A percentile compares a stretch with the other conserved stretches of the same genome.
Conservation (phyloP, 2,329 filamentous ascomycete species). For the Scedosporium dehoogii region DNA sequence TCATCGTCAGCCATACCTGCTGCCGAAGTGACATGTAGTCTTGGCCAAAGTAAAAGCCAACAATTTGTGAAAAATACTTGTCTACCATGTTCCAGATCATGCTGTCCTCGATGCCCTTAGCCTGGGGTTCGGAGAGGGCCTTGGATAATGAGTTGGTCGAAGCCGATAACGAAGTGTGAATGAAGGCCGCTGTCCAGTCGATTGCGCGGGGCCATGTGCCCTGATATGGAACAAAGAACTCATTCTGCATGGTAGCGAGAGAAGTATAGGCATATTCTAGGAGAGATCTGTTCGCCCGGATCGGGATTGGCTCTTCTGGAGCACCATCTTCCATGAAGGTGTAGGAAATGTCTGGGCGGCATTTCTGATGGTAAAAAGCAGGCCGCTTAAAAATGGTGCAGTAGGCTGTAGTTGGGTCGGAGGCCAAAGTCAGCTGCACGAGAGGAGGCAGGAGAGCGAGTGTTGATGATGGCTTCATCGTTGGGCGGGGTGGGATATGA, state of each 20-base stretch:
- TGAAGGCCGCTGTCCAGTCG: slow-evolving; percentile 87
- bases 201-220: slow-evolving; percentile 80
- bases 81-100: slow-evolving; percentile 39
- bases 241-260: slow-evolving; percentile 64
- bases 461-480: not conserved
- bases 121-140: slow-evolving; percentile 33
- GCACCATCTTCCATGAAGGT: slow-evolving; percentile 9
- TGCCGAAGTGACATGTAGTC: slow-evolving; percentile 64
- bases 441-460: not conserved
- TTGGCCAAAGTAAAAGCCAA: slow-evolving; percentile 79
- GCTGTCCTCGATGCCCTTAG: slow-evolving; percentile 19
- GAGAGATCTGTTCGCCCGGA: slow-evolving; percentile 9
- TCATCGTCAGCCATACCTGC: slow-evolving; percentile 23
- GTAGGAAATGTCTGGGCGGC: slow-evolving; percentile 3
- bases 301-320: not conserved
- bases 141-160: slow-evolving; percentile 61
- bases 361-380: slow-evolving; percentile 7
- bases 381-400: slow-evolving; percentile 11
- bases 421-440: not conserved
- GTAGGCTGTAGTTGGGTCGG: not conserved
- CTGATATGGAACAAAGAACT: slow-evolving; percentile 67
- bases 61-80: slow-evolving; percentile 66
- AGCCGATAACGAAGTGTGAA: slow-evolving; percentile 69
- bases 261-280: slow-evolving; percentile 49
- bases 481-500: not conserved